Base-by-base conservation (phyloP, 1,284 basidiomycete genomes). In the Tausonia pullulans region DNA sequence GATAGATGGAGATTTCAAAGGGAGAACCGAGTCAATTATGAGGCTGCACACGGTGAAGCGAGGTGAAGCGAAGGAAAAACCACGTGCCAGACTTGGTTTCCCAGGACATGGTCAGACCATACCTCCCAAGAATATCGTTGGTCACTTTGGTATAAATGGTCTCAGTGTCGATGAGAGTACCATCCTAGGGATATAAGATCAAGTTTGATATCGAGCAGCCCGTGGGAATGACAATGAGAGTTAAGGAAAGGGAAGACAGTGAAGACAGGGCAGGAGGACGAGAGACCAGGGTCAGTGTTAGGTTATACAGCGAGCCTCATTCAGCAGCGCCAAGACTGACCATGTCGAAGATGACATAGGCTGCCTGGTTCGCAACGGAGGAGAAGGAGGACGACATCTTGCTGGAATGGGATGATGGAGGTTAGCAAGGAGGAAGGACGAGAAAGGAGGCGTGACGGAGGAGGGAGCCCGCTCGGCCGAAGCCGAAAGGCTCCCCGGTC, bases 341-440 rank as follows among this genome's bases (percentile, higher is more conserved):
- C 74, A 78, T 76, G 68, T 78, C 76, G 66, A 78, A 78, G 67
- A 78, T 74, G 70, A 68, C 72, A 72, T 77, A 78, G 56, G 74
- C 75, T 45, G 74, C 72, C 10, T 55, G 27, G 27, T 27, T 27
- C 27, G 27, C 27, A 27, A 27, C 27, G 5, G 58, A 48, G 27
- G 13, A 10, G 48, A n/a, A 4, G 5, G 52, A n/a, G 52, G 52
- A 49, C 9, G 48, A 49, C 48, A 49, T 49, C 9, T 14, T 49
- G 48, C 48, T 49, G 8, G 8, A 14, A 8, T 49, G 48, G 9
- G 8, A 9, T 8, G 9, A 9, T 49, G 48, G 8, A 49, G 48
- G 48, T 9, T 8, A 49, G 14, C 9, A 49, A 14, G 14, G 48
- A 9, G 14, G 48, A 14, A 49, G 48, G 3, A 14, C 8, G 48